phyloP scores from a whole-genome alignment of 2,329 filamentous ascomycete species.

The Teratosphaeria gauchensis region DNA sequence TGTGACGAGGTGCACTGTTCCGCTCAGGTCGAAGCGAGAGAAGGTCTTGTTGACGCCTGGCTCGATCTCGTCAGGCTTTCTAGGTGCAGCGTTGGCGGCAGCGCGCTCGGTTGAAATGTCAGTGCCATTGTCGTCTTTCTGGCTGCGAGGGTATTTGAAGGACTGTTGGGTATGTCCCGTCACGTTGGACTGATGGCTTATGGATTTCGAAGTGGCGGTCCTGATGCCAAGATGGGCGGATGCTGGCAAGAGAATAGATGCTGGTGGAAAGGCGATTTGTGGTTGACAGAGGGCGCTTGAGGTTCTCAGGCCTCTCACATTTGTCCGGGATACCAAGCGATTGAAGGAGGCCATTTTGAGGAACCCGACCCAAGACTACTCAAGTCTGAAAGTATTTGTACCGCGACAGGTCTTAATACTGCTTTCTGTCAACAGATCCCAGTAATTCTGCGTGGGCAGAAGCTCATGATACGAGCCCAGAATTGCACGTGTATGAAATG shows the following conservation, averaged over 20 bases:
- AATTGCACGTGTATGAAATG: too few species aligned
- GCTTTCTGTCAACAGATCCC: too few species aligned
- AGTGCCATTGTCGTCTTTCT: not conserved
- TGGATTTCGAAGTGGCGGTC: not conserved
- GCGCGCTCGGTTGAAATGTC: not conserved
- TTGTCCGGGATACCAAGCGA: not conserved
- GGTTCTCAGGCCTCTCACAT: not conserved
- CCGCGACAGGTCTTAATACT: too few species aligned
- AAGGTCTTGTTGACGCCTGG: not conserved
- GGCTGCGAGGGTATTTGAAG: not conserved
- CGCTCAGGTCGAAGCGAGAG: conserved; percentile 12
- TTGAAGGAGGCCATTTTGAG: not conserved
- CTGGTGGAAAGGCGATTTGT: not conserved
- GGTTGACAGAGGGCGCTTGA: not conserved
- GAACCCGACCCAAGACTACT: not conserved
- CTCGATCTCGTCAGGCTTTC: not conserved
- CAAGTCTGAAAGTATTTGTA: too few species aligned
- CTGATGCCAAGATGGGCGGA: not conserved
- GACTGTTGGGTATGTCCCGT: not conserved
- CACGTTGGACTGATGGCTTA: not conserved
- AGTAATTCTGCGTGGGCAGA: too few species aligned
- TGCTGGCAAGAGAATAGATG: not conserved
- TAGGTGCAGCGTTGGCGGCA: not conserved
- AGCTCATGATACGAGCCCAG: too few species aligned
- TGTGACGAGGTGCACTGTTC: conserved; percentile 19